Base-by-base conservation (phyloP, 352 stramenopile genomes). In the Globisporangium irregulare region DNA sequence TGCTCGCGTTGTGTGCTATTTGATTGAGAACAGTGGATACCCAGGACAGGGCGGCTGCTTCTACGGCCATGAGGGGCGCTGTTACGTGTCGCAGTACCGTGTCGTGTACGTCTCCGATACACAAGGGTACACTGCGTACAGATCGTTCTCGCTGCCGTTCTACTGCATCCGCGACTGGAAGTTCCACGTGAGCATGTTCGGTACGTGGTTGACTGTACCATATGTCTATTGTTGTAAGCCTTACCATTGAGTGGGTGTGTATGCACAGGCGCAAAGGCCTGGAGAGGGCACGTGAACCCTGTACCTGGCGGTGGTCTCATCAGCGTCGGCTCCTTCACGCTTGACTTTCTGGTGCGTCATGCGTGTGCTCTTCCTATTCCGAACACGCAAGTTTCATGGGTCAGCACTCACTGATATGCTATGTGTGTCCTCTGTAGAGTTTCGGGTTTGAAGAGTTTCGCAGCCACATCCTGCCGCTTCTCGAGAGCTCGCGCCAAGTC, bases 31-130 rank as follows among this genome's bases (percentile, higher is more conserved):
- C 54, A 94, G 86, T 73, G 84, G 86, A 6, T 94, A 94, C 69
- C 86, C 86, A 25, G 86, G 86, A n/a, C 77, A 92, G 70, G 86
- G 86, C 61, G 84, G 86, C 53, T 94, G 84, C 70, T 94, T 92
- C 71, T 92, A 91, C 65, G 80, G 86, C 22, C 76, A 82, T 29
- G 69, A 86, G 72, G 86, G 86, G 6, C 71, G 77, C 46, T 92
- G 84, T 66, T 92, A 87, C 66, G 73, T 92, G 20, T 94, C 86
- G 18, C 86, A 94, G 67, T 94, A 94, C 69, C 82, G 86, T 38
- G 62, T 86, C 34, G 86, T 94, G 20, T 90, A 84, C 48, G 82
- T 94, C 20, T 84, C 84, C 25, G 69, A 87, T 25, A 63, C 58
- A 10, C 29, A 60, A 0, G 69, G 64, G 3, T 72, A 73, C 27